Conservation (phyloP, 306 rosid genomes). For the Rubus parviflorus region DNA sequence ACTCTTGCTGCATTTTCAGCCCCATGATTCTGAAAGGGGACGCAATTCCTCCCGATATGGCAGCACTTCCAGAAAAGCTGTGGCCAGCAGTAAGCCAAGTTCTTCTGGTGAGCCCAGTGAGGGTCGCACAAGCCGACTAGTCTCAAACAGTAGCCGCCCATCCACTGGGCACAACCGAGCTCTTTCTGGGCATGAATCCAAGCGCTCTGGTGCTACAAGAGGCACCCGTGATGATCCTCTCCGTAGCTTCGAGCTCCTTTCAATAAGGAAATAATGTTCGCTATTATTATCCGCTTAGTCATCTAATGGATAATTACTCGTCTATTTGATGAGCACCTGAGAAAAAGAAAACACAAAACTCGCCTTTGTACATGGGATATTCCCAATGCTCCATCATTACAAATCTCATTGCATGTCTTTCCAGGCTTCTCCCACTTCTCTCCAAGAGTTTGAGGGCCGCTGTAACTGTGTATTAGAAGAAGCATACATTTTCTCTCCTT, state of each 20-base stretch:
- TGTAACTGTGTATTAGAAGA: constrained; percentile 41
- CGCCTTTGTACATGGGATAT: constrained; percentile 40
- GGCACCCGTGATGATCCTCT: constrained; percentile 79
- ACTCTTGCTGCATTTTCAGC: constrained; percentile 45
- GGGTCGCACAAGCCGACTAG: constrained; percentile 54
- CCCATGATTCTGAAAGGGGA: constrained; percentile 62
- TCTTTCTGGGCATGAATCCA: constrained; percentile 52
- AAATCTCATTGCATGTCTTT: constrained; percentile 25
- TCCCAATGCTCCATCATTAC: constrained; percentile 24
- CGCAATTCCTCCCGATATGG: constrained; percentile 71
- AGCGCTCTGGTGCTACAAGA: constrained; percentile 50
- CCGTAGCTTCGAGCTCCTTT: constrained; percentile 80
- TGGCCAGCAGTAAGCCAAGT: constrained; percentile 53
- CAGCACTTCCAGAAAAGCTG: constrained; percentile 82
- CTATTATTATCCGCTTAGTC: neutral
- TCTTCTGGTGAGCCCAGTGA: constrained; percentile 71
- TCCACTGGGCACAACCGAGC: constrained; percentile 57
- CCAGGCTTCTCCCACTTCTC: constrained; percentile 25
- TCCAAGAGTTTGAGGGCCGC: constrained; percentile 33
- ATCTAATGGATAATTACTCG: constrained; percentile 27
- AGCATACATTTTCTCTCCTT: constrained; percentile 10
- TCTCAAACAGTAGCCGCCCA: constrained; percentile 51
- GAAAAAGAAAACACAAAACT: neutral
- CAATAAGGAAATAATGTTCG: constrained; percentile 63
- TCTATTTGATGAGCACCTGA: constrained; percentile 24